Evolutionary conservation across 306 rosid species (phyloP).

Genomic region (Lagenaria siceraria): DNA sequence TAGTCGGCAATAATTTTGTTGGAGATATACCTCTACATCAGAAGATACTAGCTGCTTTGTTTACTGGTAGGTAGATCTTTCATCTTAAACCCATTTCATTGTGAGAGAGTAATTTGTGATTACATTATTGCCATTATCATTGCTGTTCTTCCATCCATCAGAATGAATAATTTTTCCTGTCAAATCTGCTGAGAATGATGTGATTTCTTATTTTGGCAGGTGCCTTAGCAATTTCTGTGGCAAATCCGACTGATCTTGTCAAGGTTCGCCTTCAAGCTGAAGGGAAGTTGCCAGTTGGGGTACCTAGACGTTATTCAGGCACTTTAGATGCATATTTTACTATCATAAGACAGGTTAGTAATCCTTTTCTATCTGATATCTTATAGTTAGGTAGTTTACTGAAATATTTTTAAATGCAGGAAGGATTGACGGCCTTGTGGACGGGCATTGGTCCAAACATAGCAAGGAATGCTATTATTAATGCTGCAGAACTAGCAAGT

Average conservation of each 20-base stretch:
- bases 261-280: conserved; percentile 93
- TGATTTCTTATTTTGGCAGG: conserved; percentile 31
- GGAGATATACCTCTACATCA: conserved; percentile 75
- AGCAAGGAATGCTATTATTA: conserved; percentile 78
- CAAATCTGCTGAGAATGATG: neutral
- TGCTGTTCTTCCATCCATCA: neutral
- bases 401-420: conserved; percentile 30
- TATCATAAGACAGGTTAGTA: conserved; percentile 59
- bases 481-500: conserved; percentile 98
- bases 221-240: conserved; percentile 75
- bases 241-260: conserved; percentile 94
- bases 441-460: conserved; percentile 92
- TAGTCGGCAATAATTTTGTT: conserved; percentile 72
- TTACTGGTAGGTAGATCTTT: conserved; percentile 59
- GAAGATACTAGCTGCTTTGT: conserved; percentile 78
- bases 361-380: neutral
- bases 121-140: neutral
- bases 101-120: neutral
- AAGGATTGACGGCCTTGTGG: conserved; percentile 86
- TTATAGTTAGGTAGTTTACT: neutral
- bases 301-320: conserved; percentile 85
- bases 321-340: conserved; percentile 74
- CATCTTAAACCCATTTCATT: neutral
- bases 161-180: neutral
- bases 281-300: conserved; percentile 74